Evolutionary conservation across 2,329 filamentous ascomycete species (phyloP).

Genomic region (Trichophyton benhamiae): DNA sequence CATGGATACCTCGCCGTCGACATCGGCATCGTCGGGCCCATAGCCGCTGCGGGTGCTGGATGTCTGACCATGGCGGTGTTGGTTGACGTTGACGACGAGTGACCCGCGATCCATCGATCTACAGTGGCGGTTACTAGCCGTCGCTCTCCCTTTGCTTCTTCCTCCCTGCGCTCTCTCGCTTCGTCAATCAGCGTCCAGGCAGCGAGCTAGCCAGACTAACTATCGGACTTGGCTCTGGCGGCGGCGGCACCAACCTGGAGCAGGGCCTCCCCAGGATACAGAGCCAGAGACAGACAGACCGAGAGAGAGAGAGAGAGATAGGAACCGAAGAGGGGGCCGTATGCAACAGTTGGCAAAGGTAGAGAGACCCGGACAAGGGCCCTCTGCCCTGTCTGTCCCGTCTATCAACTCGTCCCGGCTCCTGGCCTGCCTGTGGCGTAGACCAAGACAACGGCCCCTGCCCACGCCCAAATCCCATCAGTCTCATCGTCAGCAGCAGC

Average conservation of each 20-base stretch:
- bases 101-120: neutral
- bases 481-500: too few relatives aligned
- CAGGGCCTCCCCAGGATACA: too few relatives aligned
- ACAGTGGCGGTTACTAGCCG: slow-evolving; percentile 2
- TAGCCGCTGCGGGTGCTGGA: neutral
- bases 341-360: neutral
- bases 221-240: neutral
- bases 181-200: neutral
- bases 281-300: too few relatives aligned
- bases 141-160: neutral
- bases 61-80: neutral
- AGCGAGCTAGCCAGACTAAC: neutral
- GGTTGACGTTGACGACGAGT: neutral
- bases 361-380: neutral
- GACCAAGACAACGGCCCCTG: neutral
- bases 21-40: neutral
- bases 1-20: too few relatives aligned
- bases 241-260: too few relatives aligned
- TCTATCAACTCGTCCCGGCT: neutral
- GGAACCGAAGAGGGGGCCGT: neutral
- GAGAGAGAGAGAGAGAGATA: neutral
- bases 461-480: neutral
- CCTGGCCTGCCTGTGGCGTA: neutral
- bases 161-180: neutral
- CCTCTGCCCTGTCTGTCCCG: too few relatives aligned